Percentiles rank a stretch among this genome's conserved stretches.
These are phyloP conservation scores for Triticum timopheevii DNA, from an alignment of 176 grass and related monocot species.

Conservation along the genomic window DNA sequence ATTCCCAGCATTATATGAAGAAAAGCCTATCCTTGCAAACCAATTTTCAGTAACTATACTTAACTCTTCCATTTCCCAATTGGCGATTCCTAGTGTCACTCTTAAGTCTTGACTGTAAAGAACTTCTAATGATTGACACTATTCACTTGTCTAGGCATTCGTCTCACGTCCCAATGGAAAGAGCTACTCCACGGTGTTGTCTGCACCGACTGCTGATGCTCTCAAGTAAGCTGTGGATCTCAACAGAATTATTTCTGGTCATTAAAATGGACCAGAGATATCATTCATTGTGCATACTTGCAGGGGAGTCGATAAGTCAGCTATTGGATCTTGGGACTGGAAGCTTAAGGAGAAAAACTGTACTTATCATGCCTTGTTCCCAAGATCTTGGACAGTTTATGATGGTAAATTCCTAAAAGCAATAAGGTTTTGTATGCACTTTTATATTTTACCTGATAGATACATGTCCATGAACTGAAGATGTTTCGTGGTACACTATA, in stretches of 20 bases:
- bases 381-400: conserved; percentile 89
- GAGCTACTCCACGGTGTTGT: conserved; percentile 70
- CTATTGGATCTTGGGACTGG: conserved; percentile 89
- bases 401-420: conserved; percentile 46
- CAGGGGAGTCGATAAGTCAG: conserved; percentile 59
- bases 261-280: not conserved
- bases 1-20: conserved; percentile 70
- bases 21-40: conserved; percentile 76
- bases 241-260: not conserved
- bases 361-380: conserved; percentile 81
- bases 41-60: conserved; percentile 80
- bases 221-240: conserved; percentile 45
- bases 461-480: not conserved
- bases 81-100: not conserved
- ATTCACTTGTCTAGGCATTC: conserved; percentile 56
- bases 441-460: not conserved
- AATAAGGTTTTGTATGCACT: not conserved
- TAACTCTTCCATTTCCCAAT: not conserved
- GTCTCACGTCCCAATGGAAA: conserved; percentile 60
- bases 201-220: conserved; percentile 46
- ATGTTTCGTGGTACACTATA: not conserved
- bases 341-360: conserved; percentile 72
- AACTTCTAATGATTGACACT: not conserved
- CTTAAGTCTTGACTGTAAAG: not conserved
- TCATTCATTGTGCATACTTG: conserved; percentile 12